phyloP scores from a whole-genome alignment of 139 green algal genomes.

The Asterochloris sp. region DNA sequence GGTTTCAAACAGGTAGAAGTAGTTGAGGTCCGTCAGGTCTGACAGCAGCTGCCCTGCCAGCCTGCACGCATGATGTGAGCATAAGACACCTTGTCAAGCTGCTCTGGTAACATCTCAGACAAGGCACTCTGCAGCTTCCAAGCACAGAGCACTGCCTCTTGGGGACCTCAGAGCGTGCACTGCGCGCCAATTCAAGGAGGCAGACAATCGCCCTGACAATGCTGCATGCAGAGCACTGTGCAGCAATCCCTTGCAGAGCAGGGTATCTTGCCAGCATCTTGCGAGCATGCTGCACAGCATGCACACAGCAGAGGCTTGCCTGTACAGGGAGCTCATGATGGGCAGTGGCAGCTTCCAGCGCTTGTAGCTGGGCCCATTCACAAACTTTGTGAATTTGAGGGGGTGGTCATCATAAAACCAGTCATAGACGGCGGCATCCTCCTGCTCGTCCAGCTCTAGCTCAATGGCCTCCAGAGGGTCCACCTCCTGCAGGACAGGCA shows the following conservation, averaged over 20 bases:
- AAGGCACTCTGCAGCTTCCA: no score
- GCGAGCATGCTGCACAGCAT: no score
- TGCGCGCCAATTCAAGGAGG: no score
- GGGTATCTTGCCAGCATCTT: no score
- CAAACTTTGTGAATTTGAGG: constrained; percentile 84
- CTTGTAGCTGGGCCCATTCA: constrained; percentile 92
- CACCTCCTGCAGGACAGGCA: constrained; percentile 53
- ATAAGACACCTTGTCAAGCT: no score
- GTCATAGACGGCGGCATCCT: constrained; percentile 78
- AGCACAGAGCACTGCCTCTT: no score
- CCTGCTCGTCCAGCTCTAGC: constrained; percentile 96
- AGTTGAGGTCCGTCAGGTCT: constrained; percentile 97
- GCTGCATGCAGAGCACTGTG: no score
- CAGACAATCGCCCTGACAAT: no score
- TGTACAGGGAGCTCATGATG: constrained; percentile 92
- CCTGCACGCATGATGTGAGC: constrained; percentile 1
- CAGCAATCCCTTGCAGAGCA: no score
- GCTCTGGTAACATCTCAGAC: no score
- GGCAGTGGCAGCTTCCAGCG: constrained; percentile 94
- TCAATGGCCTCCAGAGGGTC: constrained; percentile 97
- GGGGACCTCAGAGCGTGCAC: no score
- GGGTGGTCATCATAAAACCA: constrained; percentile 98
- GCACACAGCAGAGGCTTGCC: no score
- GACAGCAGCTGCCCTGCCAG: constrained; percentile 84
- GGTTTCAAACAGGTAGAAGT: constrained; percentile 99